Evolutionary conservation across 2,329 filamentous ascomycete species (phyloP), one percentile per base, ranked within the genome.

Genomic region (Exophiala aquamarina): DNA sequence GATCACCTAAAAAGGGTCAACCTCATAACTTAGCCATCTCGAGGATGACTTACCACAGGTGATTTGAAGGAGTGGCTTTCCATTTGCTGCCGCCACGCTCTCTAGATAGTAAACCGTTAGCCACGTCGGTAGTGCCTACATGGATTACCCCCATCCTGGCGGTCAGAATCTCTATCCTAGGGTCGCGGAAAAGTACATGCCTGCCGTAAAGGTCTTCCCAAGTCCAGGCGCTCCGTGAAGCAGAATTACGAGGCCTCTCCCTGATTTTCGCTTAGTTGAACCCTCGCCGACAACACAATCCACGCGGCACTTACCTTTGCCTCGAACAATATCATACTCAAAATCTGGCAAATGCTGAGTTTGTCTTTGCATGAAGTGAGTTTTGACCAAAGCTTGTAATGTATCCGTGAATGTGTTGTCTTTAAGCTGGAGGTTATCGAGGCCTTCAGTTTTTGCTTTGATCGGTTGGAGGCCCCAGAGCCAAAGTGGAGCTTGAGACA

Each of bases 121-220:
- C n/a, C n/a, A n/a, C n/a, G n/a, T n/a, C n/a, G n/a, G n/a, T n/a
- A n/a, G n/a, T n/a, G n/a, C n/a, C n/a, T n/a, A n/a, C n/a, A n/a
- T n/a, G n/a, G n/a, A n/a, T n/a, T n/a, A n/a, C n/a, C n/a, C n/a
- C n/a, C n/a, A n/a, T n/a, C n/a, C n/a, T n/a, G n/a, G n/a, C n/a
- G n/a, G n/a, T n/a, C n/a, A n/a, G n/a, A n/a, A n/a, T n/a, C n/a
- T n/a, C n/a, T n/a, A n/a, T n/a, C n/a, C n/a, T n/a, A n/a, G n/a
- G n/a, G n/a, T n/a, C n/a, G n/a, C n/a, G n/a, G n/a, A n/a, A n/a
- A n/a, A n/a, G n/a, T n/a, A n/a, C n/a, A n/a, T n/a, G n/a, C n/a
- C n/a, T 3, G 72, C 73, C 2, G 74, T 76, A 10, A 74, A 57
- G 0, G 76, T 79, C 61, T 79, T 79, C 14, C 76, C 76, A 3